Evolutionary conservation across 176 grass and related monocot species (phyloP).

Genomic region (Aegilops bicornis): DNA sequence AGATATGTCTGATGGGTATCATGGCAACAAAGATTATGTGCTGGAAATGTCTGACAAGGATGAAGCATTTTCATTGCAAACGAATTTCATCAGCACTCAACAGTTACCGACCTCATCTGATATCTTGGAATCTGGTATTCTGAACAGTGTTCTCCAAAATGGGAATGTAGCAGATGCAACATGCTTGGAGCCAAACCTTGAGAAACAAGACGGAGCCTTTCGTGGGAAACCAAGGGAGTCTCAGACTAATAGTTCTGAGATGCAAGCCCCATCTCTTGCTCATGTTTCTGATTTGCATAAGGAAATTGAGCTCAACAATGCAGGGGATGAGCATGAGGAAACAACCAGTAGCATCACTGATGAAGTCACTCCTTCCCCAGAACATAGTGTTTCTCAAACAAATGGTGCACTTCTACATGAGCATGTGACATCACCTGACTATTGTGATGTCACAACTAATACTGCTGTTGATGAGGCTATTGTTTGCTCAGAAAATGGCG

Average conservation of each 20-base stretch:
- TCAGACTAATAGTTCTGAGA: constrained; percentile 24
- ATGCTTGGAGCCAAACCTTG: constrained; percentile 20
- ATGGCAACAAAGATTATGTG: not conserved
- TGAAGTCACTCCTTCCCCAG: constrained; percentile 30
- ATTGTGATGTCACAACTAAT: constrained; percentile 20
- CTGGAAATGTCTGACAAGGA: constrained; percentile 4
- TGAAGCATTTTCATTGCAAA: constrained; percentile 26
- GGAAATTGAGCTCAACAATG: not conserved
- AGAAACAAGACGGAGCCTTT: constrained; percentile 23
- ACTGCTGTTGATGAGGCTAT: constrained; percentile 22
- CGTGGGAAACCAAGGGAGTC: not conserved
- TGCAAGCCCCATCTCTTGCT: constrained; percentile 23
- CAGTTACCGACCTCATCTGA: constrained; percentile 16
- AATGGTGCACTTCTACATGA: constrained; percentile 29
- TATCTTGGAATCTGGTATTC: constrained; percentile 33
- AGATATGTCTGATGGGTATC: not conserved
- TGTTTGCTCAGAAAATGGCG: not conserved
- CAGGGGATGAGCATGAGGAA: not conserved
- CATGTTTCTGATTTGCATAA: constrained; percentile 29
- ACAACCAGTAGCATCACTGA: not conserved
- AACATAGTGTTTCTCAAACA: constrained; percentile 21
- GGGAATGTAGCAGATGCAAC: not conserved
- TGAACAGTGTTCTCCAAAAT: constrained; percentile 31
- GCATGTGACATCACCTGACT: not conserved
- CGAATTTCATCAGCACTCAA: constrained; percentile 21